phyloP scores from a whole-genome alignment of 1,139 yeast genomes.

The Sporopachydermia cereana region DNA sequence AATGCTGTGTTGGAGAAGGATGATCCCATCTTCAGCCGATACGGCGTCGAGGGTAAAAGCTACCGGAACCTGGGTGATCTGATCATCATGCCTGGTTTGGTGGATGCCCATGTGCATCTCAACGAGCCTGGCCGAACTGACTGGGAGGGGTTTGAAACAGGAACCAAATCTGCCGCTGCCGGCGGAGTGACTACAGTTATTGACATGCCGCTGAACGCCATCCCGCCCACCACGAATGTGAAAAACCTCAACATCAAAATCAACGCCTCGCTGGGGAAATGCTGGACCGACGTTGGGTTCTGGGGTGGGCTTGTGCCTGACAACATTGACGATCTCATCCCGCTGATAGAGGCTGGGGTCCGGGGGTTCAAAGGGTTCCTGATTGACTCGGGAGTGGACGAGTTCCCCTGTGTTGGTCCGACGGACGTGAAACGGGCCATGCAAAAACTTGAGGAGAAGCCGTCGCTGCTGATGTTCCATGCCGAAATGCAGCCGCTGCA shows the following conservation, averaged over 20 bases:
- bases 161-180: constrained; percentile 83
- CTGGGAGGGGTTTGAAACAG: constrained; percentile 94
- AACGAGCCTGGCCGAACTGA: constrained; percentile 93
- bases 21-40: constrained; percentile 30
- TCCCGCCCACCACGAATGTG: constrained; percentile 87
- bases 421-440: constrained; percentile 46
- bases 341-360: constrained; percentile 73
- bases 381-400: constrained; percentile 89
- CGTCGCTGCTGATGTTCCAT: constrained; percentile 79
- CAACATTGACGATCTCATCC: constrained; percentile 55
- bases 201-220: constrained; percentile 93
- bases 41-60: constrained; percentile 28
- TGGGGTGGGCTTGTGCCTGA: constrained; percentile 93
- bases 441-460: constrained; percentile 43
- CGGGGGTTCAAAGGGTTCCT: constrained; percentile 87
- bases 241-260: constrained; percentile 64
- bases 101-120: constrained; percentile 86
- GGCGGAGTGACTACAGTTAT: constrained; percentile 95
- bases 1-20: constrained; percentile 24
- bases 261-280: constrained; percentile 65
- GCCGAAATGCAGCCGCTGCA: constrained; percentile 68
- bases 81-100: constrained; percentile 76
- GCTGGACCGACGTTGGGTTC: constrained; percentile 90
- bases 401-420: constrained; percentile 72
- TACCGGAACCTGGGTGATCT: constrained; percentile 50